These are phyloP conservation scores for Amanita exitialis DNA, from an alignment of 768 basidiomycete genomes.

Conservation along the genomic window DNA sequence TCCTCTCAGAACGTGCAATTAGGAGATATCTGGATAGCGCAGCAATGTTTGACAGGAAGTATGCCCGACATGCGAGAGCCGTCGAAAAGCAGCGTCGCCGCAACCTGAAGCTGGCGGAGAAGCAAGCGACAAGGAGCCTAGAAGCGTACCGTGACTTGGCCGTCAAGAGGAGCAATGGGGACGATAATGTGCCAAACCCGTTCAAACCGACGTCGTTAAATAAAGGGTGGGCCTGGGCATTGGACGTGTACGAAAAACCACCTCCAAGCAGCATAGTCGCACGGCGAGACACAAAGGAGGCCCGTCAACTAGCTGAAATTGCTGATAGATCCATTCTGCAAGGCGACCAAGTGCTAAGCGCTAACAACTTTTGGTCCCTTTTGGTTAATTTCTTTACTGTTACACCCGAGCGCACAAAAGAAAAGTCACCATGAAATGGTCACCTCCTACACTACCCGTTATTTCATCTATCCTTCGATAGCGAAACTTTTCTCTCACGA, in stretches of 20 bases:
- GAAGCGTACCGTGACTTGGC: slow-evolving; percentile 32
- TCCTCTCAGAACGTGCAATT: slow-evolving; percentile 62
- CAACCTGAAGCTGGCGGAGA: slow-evolving; percentile 53
- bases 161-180: slow-evolving; percentile 16
- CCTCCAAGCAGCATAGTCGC: slow-evolving; percentile 90
- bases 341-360: slow-evolving; percentile 47
- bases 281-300: slow-evolving; percentile 80
- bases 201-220: not conserved
- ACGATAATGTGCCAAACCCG: slow-evolving; percentile 6
- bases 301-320: slow-evolving; percentile 57
- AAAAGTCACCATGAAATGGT: not conserved
- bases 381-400: slow-evolving; percentile 55
- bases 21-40: slow-evolving; percentile 68
- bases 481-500: not conserved
- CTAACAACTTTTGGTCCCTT: slow-evolving; percentile 64
- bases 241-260: slow-evolving; percentile 71
- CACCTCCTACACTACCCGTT: not conserved
- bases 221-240: slow-evolving; percentile 74
- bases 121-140: slow-evolving; percentile 50
- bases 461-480: not conserved
- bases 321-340: slow-evolving; percentile 60
- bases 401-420: slow-evolving; percentile 29
- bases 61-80: slow-evolving; percentile 38
- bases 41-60: slow-evolving; percentile 57
- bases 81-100: slow-evolving; percentile 61